Percentiles rank a stretch among this genome's conserved stretches.
Conservation (phyloP, 306 rosid species). For the Cicer judaicum region DNA sequence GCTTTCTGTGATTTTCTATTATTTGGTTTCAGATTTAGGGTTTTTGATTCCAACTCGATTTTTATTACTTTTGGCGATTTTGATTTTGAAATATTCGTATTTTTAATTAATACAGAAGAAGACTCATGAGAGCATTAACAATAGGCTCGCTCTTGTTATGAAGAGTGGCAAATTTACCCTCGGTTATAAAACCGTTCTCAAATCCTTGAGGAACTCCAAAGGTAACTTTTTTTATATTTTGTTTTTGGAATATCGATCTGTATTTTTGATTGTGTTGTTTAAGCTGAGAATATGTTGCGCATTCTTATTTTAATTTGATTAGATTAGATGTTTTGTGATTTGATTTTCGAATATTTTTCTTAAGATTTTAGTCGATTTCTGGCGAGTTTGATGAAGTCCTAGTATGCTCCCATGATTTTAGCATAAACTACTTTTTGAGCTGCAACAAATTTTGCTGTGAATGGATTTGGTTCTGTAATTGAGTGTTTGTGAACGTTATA, state of each 20-base stretch:
- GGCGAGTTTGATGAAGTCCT: no score
- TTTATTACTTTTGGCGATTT: no score
- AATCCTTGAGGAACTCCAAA: conserved; percentile 74
- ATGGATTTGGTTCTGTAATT: background rate
- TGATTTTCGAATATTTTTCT: background rate
- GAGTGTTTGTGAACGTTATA: background rate
- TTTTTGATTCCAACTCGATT: background rate
- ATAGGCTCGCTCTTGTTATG: conserved; percentile 90
- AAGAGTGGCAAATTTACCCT: conserved; percentile 84
- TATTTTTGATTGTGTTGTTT: background rate
- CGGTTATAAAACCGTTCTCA: conserved; percentile 81
- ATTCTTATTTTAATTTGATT: background rate
- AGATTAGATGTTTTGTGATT: background rate
- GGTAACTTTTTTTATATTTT: conserved; percentile 41
- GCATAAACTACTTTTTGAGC: no score
- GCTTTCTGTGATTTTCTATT: background rate
- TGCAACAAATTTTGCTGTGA: background rate
- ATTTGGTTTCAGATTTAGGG: background rate
- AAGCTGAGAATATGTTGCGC: background rate
- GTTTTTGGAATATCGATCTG: background rate
- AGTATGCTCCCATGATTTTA: no score
- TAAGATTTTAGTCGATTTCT: background rate
- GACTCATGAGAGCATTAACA: conserved; percentile 90
- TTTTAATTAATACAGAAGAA: conserved; percentile 56
- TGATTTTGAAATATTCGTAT: background rate